These are phyloP conservation scores for Persicaria tinctoria DNA, from an alignment of 148 eudicot genomes.

Conservation along the genomic window DNA sequence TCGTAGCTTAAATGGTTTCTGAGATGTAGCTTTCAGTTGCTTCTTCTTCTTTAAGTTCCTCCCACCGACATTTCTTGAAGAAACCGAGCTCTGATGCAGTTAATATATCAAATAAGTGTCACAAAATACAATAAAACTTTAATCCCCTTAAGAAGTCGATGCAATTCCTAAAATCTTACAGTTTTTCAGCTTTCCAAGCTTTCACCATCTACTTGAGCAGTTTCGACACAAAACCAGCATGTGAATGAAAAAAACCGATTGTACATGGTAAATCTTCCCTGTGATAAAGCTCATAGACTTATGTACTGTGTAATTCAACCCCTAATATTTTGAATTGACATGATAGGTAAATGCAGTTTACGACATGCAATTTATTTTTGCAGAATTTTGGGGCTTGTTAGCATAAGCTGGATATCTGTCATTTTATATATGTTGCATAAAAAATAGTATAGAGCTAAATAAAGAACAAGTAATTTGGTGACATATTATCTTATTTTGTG, in stretches of 20 bases:
- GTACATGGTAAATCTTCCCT: background rate
- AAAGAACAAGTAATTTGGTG: no score
- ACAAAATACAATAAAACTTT: background rate
- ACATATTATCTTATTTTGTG: no score
- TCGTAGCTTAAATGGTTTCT: slow-evolving; percentile 71
- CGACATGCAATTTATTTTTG: background rate
- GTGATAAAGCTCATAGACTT: background rate
- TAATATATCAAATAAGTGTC: background rate
- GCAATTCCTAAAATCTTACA: slow-evolving; percentile 34
- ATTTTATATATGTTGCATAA: no score
- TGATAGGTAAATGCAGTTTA: slow-evolving; percentile 1
- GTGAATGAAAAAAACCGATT: slow-evolving; percentile 13
- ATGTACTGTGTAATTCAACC: background rate
- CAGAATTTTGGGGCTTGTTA: background rate
- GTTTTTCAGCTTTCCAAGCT: slow-evolving; percentile 54
- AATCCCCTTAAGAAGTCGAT: background rate
- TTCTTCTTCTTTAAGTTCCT: slow-evolving; percentile 59
- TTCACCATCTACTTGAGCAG: slow-evolving; percentile 36
- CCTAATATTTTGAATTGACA: background rate
- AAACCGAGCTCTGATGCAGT: slow-evolving; percentile 54
- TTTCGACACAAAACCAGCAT: slow-evolving; percentile 32
- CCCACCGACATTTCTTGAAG: slow-evolving; percentile 40
- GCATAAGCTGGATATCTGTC: background rate
- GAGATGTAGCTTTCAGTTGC: slow-evolving; percentile 55
- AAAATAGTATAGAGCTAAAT: no score